Base-by-base conservation (phyloP, 2,329 filamentous ascomycete genomes). In the Pseudogymnoascus sp. region DNA sequence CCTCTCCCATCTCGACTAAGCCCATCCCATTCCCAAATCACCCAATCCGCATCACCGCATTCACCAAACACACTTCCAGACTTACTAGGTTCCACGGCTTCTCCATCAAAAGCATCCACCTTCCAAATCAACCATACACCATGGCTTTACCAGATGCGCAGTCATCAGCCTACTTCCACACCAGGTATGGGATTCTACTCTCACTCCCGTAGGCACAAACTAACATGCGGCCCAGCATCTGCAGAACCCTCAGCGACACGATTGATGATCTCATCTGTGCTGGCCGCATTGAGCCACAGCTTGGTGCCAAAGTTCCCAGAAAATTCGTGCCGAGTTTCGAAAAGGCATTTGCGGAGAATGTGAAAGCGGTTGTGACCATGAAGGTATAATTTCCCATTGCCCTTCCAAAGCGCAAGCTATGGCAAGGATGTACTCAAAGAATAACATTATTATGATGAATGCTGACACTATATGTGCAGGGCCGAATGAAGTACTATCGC, bases 221-320 rank as follows among this genome's bases (percentile, higher is more conserved):
- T 64, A 38, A 26, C 64, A 16, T 29, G 60, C 38, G 42, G 31
- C 6, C 62, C 62, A 63, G 65, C 63, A 56, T 66, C 53, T 61
- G 60, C 61, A 53, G 62, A 65, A 60, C 35, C 21, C 35, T 66
- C 63, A 61, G 59, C 42, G 35, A 62, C 63, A 64, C 59, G 38
- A 63, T 63, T n/a, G 64, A 67, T 63, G 65, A 56, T 56, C 29
- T 67, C 63, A 67, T 66, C 26, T 63, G 59, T 59, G 24, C 29
- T 61, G 65, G 65, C 65, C 64, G 64, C 62, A 66, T 60, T 47
- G 37, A 67, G 65, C 64, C 65, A 64, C 53, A 65, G 61, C 64
- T 63, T 42, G 42, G 60, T 31, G 66, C 63, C 47, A 63, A 62
- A 61, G 47, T 53, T 61, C 60, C 47, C 60, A 59, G 31, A 56